Base-by-base conservation (phyloP, 176 grass and related monocot genomes). In the Musa beccarii region DNA sequence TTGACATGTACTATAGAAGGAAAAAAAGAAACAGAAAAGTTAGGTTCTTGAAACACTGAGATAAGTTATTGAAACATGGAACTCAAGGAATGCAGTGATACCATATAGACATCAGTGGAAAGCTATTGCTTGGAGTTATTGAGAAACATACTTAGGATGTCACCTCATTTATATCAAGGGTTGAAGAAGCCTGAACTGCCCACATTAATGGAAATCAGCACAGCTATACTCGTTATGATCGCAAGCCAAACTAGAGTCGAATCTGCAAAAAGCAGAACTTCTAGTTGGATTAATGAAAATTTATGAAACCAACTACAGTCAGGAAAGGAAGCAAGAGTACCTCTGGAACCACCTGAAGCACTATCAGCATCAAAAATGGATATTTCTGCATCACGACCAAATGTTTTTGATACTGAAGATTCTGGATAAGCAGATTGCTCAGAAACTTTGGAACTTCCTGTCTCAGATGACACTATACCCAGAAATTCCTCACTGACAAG, bases 401-500 rank as follows among this genome's bases (percentile, higher is more conserved):
- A 49, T 11, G 55, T 7, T 79, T 26, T 79, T 20, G 77, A 49
- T 12, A 69, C 51, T 13, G 21, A 11, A 8, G 76, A 62, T 56
- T 78, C 78, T 51, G 22, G 69, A 81, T 56, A 49, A 77, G 69
- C 54, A 3, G 20, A 68, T 68, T 76, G 19, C 49, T 84, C 89
- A 8, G 63, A 26, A 63, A 69, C 84, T 77, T 83, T 85, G 5
- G 74, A 80, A 78, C 63, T 93, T 51, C 66, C 78, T 9, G 88
- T 49, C 70, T 90, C 86, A 1, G 83, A 99, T 0, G 95, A 89
- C 67, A 99, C 90, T 43, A 94, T 99, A 20, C 95, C 95, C 72
- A 89, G 95, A 79, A 99, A 99, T 78, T 99, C 95, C 85, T 99
- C 95, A 49, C 95, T 99, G 16, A 91, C 95, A 66, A 99, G 90